A percentile compares a stretch with the other conserved stretches of the same genome.
These are phyloP conservation scores for Amylostereum chailletii DNA, from an alignment of 1,284 basidiomycete species.

Conservation along the genomic window DNA sequence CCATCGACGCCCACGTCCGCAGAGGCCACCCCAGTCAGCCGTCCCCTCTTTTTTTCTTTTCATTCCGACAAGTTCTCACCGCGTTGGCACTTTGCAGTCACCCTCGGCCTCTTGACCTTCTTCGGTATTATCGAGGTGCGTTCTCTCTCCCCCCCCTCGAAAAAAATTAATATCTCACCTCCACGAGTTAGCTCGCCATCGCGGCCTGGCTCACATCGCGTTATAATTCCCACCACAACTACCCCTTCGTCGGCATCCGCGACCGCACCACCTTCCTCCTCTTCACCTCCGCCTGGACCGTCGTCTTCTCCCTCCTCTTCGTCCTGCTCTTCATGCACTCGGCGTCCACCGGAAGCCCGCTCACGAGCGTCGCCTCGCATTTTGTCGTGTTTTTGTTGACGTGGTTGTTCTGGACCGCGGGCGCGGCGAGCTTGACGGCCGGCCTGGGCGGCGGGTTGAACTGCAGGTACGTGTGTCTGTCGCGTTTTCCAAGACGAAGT, in stretches of 20 bases:
- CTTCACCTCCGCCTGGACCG: slow-evolving; percentile 64
- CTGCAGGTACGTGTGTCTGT: slow-evolving; percentile 40
- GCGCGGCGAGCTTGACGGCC: slow-evolving; percentile 53
- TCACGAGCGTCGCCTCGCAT: slow-evolving; percentile 40
- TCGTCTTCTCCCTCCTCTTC: slow-evolving; percentile 43
- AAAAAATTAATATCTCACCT: neutral
- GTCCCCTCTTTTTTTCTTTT: neutral
- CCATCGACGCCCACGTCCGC: slow-evolving; percentile 29
- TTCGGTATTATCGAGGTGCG: slow-evolving; percentile 50
- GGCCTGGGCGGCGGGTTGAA: slow-evolving; percentile 58
- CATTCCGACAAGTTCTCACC: neutral
- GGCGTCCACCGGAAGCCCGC: slow-evolving; percentile 33
- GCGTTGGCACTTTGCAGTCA: slow-evolving; percentile 22
- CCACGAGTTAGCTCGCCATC: slow-evolving; percentile 40
- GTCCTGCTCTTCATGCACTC: slow-evolving; percentile 42
- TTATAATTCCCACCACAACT: slow-evolving; percentile 50
- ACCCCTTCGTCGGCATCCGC: slow-evolving; percentile 35
- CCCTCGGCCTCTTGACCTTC: slow-evolving; percentile 43
- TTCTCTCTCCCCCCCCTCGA: neutral
- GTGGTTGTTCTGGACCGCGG: slow-evolving; percentile 34
- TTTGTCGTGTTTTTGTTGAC: slow-evolving; percentile 43
- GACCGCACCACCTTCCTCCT: slow-evolving; percentile 57
- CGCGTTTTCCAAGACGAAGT: neutral
- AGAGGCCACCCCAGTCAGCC: slow-evolving; percentile 43
- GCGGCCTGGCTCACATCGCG: slow-evolving; percentile 59